A percentile compares a stretch with the other conserved stretches of the same genome.
Evolutionary conservation across 495 filamentous ascomycete genomes (phyloP).

Genomic region (Hamigera avellanea): DNA sequence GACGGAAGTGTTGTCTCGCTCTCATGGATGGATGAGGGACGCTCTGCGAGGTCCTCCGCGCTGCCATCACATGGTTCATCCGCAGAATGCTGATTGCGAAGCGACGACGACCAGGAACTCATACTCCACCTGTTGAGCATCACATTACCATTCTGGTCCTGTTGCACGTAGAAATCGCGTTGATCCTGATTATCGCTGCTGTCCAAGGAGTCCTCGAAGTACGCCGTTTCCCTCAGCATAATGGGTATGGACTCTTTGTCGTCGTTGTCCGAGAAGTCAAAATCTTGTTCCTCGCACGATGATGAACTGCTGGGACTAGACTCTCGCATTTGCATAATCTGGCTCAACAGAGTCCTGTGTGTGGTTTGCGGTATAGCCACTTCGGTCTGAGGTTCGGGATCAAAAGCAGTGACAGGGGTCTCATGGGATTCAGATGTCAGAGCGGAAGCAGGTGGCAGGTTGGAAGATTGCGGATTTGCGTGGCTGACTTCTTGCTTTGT

Average conservation of each 20-base stretch:
- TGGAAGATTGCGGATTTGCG: conserved; percentile 33
- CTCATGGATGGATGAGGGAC: conserved; percentile 10
- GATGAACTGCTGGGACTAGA: conserved; percentile 29
- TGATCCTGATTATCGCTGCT: conserved; percentile 21
- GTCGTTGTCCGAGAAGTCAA: conserved; percentile 39
- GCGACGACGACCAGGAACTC: conserved; percentile 42
- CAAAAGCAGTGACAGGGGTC: conserved; percentile 55
- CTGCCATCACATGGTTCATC: conserved; percentile 27
- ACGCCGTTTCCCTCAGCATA: conserved; percentile 39
- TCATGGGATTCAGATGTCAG: conserved; percentile 35
- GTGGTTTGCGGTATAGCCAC: conserved; percentile 27
- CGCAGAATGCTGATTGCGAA: conserved; percentile 28
- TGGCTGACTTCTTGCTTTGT: conserved; percentile 12
- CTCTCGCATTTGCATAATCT: conserved; percentile 42
- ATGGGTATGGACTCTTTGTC: conserved; percentile 51
- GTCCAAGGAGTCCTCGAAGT: conserved; percentile 21
- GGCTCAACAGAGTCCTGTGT: conserved; percentile 36
- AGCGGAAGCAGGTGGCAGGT: conserved; percentile 30
- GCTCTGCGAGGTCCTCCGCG: conserved; percentile 18
- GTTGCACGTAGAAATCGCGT: conserved; percentile 10
- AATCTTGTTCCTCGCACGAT: conserved; percentile 40
- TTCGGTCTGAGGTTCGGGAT: conserved; percentile 58
- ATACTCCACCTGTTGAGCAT: conserved; percentile 35
- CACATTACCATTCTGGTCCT: conserved; percentile 10
- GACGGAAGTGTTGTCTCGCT: conserved; percentile 19